phyloP scores from a whole-genome alignment of 2,329 filamentous ascomycete genomes.

The Fusarium sp. region DNA sequence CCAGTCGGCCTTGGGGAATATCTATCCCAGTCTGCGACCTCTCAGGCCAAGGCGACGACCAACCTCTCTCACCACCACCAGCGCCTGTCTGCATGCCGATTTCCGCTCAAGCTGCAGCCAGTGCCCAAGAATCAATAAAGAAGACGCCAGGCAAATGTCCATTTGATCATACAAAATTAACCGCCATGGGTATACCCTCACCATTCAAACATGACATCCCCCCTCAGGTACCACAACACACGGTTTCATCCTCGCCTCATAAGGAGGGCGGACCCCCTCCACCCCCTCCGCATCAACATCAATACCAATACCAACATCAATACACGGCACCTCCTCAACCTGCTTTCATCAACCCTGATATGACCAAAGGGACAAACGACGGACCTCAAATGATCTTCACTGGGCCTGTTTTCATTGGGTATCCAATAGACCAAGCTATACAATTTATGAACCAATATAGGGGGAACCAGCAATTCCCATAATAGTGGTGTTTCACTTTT shows the following conservation, averaged over 20 bases:
- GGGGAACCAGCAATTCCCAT: conserved; percentile 38
- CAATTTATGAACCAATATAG: conserved; percentile 73
- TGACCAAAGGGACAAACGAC: conserved; percentile 45
- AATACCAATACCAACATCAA: conserved; percentile 14
- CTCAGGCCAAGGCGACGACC: conserved; percentile 48
- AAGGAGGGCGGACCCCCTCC: conserved; percentile 36
- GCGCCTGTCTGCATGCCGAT: conserved; percentile 63
- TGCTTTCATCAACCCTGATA: conserved; percentile 61
- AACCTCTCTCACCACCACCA: conserved; percentile 65
- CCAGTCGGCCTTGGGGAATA: conserved; percentile 93
- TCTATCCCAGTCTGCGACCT: conserved; percentile 72
- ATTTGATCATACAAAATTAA: conserved; percentile 62
- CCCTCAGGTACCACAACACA: conserved; percentile 11
- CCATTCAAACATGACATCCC: conserved; percentile 24
- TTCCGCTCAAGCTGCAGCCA: conserved; percentile 42
- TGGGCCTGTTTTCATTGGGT: conserved; percentile 93
- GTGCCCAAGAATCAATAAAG: conserved; percentile 39
- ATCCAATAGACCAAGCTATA: conserved; percentile 84
- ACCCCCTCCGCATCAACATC: conserved; percentile 3
- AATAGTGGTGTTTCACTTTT: conserved; percentile 21
- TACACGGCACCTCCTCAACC: conserved; percentile 50
- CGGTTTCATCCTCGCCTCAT: conserved; percentile 27
- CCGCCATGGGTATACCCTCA: conserved; percentile 45
- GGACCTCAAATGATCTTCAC: conserved; percentile 84
- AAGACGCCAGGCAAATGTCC: conserved; percentile 62